These are phyloP conservation scores for Eucalyptus sp. DNA, from an alignment of 345 rosid genomes.

Conservation along the genomic window DNA sequence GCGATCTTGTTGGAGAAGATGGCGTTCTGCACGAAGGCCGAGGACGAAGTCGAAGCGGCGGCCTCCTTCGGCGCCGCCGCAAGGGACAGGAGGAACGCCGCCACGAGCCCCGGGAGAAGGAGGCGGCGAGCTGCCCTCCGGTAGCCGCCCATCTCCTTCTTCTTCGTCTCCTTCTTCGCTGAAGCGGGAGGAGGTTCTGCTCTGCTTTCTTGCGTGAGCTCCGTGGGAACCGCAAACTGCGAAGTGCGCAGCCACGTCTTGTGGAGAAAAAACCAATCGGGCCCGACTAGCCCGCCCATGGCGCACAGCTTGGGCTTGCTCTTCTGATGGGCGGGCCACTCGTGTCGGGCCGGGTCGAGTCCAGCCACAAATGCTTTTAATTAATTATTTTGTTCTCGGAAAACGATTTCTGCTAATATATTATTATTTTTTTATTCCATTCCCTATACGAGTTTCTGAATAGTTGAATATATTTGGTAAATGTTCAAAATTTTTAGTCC, in stretches of 20 bases:
- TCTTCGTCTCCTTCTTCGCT: background rate
- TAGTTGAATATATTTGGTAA: too few species aligned
- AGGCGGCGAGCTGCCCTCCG: background rate
- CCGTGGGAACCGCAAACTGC: background rate
- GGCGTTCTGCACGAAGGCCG: conserved; percentile 73
- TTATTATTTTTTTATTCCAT: too few species aligned
- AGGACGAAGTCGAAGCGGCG: conserved; percentile 47
- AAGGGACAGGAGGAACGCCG: conserved; percentile 2
- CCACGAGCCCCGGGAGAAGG: background rate
- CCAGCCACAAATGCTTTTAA: background rate
- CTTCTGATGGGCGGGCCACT: background rate
- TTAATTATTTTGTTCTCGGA: too few species aligned
- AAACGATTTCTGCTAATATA: too few species aligned
- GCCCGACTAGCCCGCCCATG: background rate
- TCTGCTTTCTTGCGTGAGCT: background rate
- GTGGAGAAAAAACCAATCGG: background rate
- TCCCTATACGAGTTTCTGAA: too few species aligned
- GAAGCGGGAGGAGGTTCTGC: background rate
- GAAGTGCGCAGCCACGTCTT: background rate
- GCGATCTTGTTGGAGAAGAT: conserved; percentile 83
- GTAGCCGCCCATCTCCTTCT: background rate
- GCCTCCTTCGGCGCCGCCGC: conserved; percentile 3
- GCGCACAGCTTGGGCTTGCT: background rate
- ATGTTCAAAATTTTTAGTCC: accelerated
- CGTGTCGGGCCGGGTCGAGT: background rate